Percentiles rank a stretch among this genome's conserved stretches.
These are phyloP conservation scores for Brassica hybrid DNA, from an alignment of 441 rosid genomes.

Conservation along the genomic window DNA sequence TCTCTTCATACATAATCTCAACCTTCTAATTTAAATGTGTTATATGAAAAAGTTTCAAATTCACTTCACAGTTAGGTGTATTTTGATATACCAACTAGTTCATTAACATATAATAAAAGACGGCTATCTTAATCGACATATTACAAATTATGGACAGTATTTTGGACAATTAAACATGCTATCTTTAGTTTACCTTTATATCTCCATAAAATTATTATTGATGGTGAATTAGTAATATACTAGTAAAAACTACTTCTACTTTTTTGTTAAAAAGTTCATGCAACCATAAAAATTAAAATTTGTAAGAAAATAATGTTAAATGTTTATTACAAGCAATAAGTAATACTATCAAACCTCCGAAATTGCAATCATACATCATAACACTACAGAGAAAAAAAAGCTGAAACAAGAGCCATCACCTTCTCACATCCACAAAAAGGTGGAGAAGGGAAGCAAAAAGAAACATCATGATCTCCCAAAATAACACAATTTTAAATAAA, in stretches of 20 bases:
- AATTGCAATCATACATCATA: conserved; percentile 23
- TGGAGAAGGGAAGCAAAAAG: conserved; percentile 54
- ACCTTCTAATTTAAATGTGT: conserved; percentile 1
- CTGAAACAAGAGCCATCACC: conserved; percentile 47
- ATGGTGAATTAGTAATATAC: background rate
- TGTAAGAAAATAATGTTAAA: background rate
- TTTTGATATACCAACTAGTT: conserved; percentile 4
- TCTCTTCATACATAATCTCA: conserved; percentile 13
- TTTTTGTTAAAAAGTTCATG: background rate
- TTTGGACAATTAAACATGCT: background rate
- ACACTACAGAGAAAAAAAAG: conserved; percentile 10
- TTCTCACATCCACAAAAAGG: conserved; percentile 51
- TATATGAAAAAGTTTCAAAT: background rate
- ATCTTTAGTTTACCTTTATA: background rate
- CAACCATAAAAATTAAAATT: background rate
- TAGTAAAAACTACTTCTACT: background rate
- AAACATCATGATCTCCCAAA: conserved; percentile 24
- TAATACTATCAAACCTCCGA: conserved; percentile 14
- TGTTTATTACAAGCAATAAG: conserved; percentile 13
- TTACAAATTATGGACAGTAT: background rate
- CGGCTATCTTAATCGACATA: background rate
- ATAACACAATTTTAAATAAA: conserved; percentile 6
- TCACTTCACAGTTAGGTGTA: conserved; percentile 9
- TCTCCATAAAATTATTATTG: background rate
- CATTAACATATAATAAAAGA: background rate